Evolutionary conservation across 371 early-diverging fungal species (phyloP).

Genomic region (Batkoa obscura): DNA sequence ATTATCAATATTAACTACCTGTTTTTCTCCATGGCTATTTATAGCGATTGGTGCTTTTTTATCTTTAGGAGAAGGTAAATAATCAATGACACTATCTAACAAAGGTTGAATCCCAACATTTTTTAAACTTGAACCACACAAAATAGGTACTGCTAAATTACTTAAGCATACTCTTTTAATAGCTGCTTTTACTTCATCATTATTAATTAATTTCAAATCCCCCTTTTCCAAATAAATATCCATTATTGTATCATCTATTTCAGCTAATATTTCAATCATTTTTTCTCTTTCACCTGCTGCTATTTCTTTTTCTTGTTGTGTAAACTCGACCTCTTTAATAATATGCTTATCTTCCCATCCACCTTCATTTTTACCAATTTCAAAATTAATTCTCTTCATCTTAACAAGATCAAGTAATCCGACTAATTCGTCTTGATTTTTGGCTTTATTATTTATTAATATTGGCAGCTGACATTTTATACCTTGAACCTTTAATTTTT

Average conservation of each 20-base stretch:
- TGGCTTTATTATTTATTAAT: constrained; percentile 53
- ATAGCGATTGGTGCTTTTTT: constrained; percentile 7
- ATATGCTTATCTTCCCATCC: constrained; percentile 42
- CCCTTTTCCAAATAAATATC: constrained; percentile 62
- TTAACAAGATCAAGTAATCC: constrained; percentile 61
- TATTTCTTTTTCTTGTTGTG: background rate
- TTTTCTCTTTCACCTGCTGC: constrained; percentile 23
- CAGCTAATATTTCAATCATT: constrained; percentile 68
- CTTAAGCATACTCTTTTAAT: constrained; percentile 49
- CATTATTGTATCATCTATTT: constrained; percentile 65
- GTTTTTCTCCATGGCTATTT: constrained; percentile 9
- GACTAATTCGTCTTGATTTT: constrained; percentile 12
- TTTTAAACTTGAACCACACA: constrained; percentile 72
- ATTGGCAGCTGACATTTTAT: constrained; percentile 57
- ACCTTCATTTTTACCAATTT: constrained; percentile 18
- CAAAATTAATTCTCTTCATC: constrained; percentile 52
- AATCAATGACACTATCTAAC: constrained; percentile 71
- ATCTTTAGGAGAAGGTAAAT: constrained; percentile 66
- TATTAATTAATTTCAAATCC: constrained; percentile 40
- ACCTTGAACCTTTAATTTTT: constrained; percentile 40
- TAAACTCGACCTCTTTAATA: constrained; percentile 9
- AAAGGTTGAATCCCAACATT: constrained; percentile 86
- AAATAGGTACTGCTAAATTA: constrained; percentile 57
- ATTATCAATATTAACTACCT: constrained; percentile 10
- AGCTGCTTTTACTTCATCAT: constrained; percentile 36